Percentiles rank a stretch among this genome's conserved stretches.
phyloP scores from a whole-genome alignment of 805 yeast genomes.

The Yarrowia divulgata region DNA sequence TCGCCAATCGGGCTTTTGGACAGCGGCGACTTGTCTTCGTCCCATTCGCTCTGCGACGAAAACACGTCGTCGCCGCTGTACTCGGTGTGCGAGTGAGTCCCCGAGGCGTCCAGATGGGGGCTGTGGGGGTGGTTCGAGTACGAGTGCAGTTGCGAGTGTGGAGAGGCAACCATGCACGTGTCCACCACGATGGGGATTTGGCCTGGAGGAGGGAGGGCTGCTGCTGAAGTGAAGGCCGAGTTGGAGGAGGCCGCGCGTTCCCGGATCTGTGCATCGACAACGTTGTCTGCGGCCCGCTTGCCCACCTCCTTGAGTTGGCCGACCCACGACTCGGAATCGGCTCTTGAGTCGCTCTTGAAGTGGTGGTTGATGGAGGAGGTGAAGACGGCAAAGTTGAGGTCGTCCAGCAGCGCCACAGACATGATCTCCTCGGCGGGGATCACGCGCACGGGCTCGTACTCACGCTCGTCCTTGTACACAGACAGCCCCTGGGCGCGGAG shows the following conservation, averaged over 20 bases:
- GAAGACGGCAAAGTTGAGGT: constrained; percentile 48
- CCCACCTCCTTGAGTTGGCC: constrained; percentile 42
- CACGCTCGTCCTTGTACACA: constrained; percentile 51
- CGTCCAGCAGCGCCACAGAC: constrained; percentile 47
- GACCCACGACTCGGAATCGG: constrained; percentile 49
- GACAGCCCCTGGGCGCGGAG: constrained; percentile 49
- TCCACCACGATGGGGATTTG: constrained; percentile 19
- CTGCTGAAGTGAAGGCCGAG: too few relatives aligned
- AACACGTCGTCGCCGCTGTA: constrained; percentile 41
- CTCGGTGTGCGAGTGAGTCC: constrained; percentile 13
- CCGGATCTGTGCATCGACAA: constrained; percentile 42
- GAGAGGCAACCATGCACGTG: background rate
- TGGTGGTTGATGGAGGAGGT: constrained; percentile 48
- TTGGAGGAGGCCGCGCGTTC: constrained; percentile 19
- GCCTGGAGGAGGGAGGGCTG: too few relatives aligned
- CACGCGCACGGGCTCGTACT: constrained; percentile 48
- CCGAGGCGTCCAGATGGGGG: constrained; percentile 4
- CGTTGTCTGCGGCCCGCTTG: constrained; percentile 44
- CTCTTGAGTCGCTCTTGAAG: constrained; percentile 45
- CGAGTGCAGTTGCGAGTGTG: constrained; percentile 2
- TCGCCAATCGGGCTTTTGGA: constrained; percentile 1
- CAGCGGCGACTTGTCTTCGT: constrained; percentile 34
- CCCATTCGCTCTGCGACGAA: constrained; percentile 36
- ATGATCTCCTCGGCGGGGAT: constrained; percentile 47
- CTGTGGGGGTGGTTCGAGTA: constrained; percentile 39